Percentiles rank a stretch among this genome's conserved stretches.
These are phyloP conservation scores for Gelatoporia subvermispora DNA, from an alignment of 768 basidiomycete genomes.

Conservation along the genomic window DNA sequence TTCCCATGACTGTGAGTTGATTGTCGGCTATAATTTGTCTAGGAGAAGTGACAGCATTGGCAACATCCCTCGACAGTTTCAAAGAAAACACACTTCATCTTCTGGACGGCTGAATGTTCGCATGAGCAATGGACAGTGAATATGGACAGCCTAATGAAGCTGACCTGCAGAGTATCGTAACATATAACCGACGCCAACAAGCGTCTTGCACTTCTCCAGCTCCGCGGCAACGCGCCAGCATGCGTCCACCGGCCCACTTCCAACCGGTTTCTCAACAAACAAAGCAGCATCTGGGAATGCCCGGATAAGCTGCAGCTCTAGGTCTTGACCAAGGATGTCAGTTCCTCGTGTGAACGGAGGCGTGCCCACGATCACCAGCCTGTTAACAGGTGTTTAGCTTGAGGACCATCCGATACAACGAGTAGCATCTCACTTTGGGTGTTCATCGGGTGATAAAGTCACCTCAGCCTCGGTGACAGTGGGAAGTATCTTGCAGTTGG, in stretches of 20 bases:
- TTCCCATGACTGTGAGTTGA: constrained; percentile 46
- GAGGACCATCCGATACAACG: not conserved
- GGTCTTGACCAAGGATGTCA: constrained; percentile 32
- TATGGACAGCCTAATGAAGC: not conserved
- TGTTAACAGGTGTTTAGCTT: constrained; percentile 7
- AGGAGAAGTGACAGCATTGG: too few relatives aligned
- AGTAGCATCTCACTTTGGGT: constrained; percentile 6
- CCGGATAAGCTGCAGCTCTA: constrained; percentile 37
- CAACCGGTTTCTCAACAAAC: constrained; percentile 44
- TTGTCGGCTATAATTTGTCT: constrained; percentile 42
- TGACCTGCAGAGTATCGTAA: constrained; percentile 36
- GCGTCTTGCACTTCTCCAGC: constrained; percentile 1
- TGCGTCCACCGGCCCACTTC: constrained; percentile 20
- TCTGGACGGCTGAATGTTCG: constrained; percentile 34
- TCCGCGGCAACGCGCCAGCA: constrained; percentile 15
- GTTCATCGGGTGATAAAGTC: not conserved
- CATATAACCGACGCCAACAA: constrained; percentile 31
- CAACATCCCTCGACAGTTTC: not conserved
- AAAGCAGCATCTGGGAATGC: constrained; percentile 38
- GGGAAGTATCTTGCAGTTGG: constrained; percentile 5
- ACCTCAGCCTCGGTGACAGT: constrained; percentile 5
- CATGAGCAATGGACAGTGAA: not conserved
- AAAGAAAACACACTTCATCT: constrained; percentile 31
- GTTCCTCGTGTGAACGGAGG: constrained; percentile 40
- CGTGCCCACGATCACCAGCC: constrained; percentile 37